phyloP scores from a whole-genome alignment of 2,329 filamentous ascomycete genomes.

The Tolypocladium pustulatum region DNA sequence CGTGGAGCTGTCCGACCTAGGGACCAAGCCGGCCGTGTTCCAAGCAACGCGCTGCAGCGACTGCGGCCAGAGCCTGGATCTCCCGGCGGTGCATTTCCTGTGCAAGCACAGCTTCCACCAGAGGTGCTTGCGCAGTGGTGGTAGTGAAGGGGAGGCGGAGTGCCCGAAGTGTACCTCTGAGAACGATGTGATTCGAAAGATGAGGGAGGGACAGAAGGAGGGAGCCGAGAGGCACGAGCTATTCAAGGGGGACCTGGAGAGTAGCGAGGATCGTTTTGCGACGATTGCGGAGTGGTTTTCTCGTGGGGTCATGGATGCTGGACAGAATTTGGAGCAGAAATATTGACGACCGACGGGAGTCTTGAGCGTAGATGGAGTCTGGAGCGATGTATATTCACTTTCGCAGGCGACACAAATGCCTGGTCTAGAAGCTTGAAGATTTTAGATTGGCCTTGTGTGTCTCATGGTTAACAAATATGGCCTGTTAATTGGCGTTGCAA shows the following conservation, averaged over 20 bases:
- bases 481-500: background rate
- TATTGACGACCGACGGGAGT: background rate
- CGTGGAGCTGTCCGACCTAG: constrained; percentile 66
- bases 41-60: constrained; percentile 80
- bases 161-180: constrained; percentile 78
- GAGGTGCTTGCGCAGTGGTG: constrained; percentile 56
- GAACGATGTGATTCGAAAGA: constrained; percentile 81
- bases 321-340: constrained; percentile 18
- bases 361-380: background rate
- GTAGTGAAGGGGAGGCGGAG: constrained; percentile 55
- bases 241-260: constrained; percentile 69
- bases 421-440: too few relatives aligned
- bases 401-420: background rate
- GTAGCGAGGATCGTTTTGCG: constrained; percentile 75
- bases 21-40: constrained; percentile 75
- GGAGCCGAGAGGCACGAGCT: constrained; percentile 79
- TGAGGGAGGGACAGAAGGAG: constrained; percentile 77
- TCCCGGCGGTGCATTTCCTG: constrained; percentile 89
- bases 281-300: constrained; percentile 94
- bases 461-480: too few relatives aligned
- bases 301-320: constrained; percentile 70
- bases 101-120: constrained; percentile 98
- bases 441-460: too few relatives aligned
- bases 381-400: background rate
- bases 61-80: constrained; percentile 67